Evolutionary conservation across 164 flowering plant species (phyloP).

Genomic region (Dillenia suffruticosa): DNA sequence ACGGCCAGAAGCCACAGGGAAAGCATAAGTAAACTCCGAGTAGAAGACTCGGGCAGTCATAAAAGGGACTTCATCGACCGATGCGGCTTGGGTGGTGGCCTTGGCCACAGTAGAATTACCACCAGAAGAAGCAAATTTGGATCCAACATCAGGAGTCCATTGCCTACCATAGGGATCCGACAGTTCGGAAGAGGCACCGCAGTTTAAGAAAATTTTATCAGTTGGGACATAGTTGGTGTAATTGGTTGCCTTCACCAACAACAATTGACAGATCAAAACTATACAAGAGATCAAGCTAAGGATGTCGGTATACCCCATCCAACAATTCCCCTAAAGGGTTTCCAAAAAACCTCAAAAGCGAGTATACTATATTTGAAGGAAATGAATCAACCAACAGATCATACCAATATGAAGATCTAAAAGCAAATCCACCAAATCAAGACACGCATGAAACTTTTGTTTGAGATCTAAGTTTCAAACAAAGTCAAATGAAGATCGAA

Average conservation of each 20-base stretch:
- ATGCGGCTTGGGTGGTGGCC: constrained; percentile 58
- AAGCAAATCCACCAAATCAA: too few species aligned
- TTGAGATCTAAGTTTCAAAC: too few species aligned
- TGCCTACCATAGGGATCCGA: constrained; percentile 43
- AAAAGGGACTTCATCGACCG: constrained; percentile 63
- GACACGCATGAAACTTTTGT: too few species aligned
- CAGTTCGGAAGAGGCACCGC: constrained; percentile 48
- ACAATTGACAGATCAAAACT: too few species aligned
- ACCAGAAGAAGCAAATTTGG: constrained; percentile 34
- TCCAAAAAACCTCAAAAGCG: too few species aligned
- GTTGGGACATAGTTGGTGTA: constrained; percentile 38
- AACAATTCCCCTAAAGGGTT: too few species aligned
- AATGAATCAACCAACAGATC: too few species aligned
- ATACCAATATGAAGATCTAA: too few species aligned
- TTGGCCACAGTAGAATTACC: constrained; percentile 27
- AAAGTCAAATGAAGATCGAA: too few species aligned
- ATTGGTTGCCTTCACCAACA: background rate
- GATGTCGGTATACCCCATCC: too few species aligned
- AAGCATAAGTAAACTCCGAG: constrained; percentile 57
- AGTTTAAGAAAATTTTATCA: constrained; percentile 51
- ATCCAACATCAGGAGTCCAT: constrained; percentile 72
- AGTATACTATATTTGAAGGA: too few species aligned
- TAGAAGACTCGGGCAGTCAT: constrained; percentile 71
- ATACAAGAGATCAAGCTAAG: too few species aligned
- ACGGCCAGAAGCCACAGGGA: constrained; percentile 73